phyloP scores from a whole-genome alignment of 73 alveolate species.

The Diophrys appendiculata region DNA sequence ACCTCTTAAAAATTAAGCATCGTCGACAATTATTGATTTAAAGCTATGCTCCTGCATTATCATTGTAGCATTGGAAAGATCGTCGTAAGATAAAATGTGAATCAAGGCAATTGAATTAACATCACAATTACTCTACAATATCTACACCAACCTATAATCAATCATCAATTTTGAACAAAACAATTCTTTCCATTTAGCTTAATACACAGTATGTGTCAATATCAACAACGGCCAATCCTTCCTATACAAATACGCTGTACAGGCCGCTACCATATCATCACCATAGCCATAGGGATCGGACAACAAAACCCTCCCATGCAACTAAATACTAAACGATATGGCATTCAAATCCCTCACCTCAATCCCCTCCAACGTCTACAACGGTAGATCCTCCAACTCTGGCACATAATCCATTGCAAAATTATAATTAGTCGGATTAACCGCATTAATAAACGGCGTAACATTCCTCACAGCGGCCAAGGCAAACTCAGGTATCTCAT shows the following conservation, averaged over 20 bases:
- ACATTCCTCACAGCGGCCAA: no score
- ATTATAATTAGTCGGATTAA: no score
- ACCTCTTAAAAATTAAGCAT: neutral
- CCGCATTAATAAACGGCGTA: no score
- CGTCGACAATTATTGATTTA: neutral
- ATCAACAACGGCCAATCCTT: neutral
- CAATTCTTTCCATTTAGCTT: neutral
- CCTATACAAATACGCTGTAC: neutral
- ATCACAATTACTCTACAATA: neutral
- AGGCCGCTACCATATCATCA: neutral
- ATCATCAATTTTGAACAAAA: neutral
- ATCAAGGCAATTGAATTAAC: neutral
- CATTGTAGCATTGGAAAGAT: neutral
- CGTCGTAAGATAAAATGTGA: neutral
- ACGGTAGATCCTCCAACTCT: no score
- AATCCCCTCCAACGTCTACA: no score
- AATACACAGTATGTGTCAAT: neutral
- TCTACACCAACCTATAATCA: neutral
- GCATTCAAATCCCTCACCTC: no score
- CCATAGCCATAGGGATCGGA: neutral
- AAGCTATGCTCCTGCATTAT: neutral
- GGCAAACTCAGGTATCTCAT: no score
- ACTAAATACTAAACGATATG: no score
- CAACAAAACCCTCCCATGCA: neutral
- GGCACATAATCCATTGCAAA: no score